Percentiles rank a stretch among this genome's conserved stretches.
These are phyloP conservation scores for Eustoma russellianum DNA, from an alignment of 257 asterid species.

Conservation along the genomic window DNA sequence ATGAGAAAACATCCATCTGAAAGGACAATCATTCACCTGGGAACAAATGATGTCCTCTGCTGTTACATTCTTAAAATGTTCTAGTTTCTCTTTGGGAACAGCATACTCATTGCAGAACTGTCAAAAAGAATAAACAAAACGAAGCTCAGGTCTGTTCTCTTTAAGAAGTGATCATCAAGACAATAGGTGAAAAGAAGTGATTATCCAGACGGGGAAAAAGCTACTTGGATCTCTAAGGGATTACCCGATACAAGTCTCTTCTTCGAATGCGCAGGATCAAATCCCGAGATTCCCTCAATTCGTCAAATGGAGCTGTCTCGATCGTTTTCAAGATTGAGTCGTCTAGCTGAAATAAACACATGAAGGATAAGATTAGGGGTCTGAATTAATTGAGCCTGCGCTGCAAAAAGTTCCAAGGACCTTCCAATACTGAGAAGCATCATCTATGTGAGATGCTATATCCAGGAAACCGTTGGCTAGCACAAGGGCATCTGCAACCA, in stretches of 20 bases:
- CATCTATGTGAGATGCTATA: slow-evolving; percentile 70
- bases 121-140: slow-evolving; percentile 3
- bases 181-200: no score
- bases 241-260: slow-evolving; percentile 80
- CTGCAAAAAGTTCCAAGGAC: slow-evolving; percentile 24
- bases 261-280: slow-evolving; percentile 80
- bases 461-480: slow-evolving; percentile 63
- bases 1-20: slow-evolving; percentile 5
- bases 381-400: neutral
- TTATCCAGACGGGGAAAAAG: no score
- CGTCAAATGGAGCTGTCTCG: slow-evolving; percentile 70
- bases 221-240: neutral
- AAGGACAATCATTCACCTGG: slow-evolving; percentile 40
- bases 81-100: slow-evolving; percentile 78
- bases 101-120: slow-evolving; percentile 90
- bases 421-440: slow-evolving; percentile 92
- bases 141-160: slow-evolving; percentile 2
- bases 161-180: no score
- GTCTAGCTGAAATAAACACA: slow-evolving; percentile 54
- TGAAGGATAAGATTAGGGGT: slow-evolving; percentile 6
- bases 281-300: slow-evolving; percentile 74
- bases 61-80: slow-evolving; percentile 66
- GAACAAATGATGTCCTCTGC: slow-evolving; percentile 87
- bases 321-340: slow-evolving; percentile 79
- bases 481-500: slow-evolving; percentile 86